These are phyloP conservation scores for Lunularia cruciata DNA, from an alignment of 225 moss, liverwort and hornwort genomes.

Conservation along the genomic window DNA sequence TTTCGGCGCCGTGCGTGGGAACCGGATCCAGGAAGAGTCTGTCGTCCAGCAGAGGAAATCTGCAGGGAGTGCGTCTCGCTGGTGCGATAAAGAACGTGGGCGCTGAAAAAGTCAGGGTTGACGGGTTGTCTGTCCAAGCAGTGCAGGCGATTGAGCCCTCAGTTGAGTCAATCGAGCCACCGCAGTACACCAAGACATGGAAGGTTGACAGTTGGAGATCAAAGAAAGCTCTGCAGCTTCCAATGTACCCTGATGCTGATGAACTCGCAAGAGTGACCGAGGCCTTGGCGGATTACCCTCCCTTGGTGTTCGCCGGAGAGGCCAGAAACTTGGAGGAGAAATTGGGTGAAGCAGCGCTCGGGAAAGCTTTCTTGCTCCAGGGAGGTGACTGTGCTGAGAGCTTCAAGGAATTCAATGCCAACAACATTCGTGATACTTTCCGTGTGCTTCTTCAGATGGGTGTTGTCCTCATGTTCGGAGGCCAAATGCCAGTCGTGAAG, in stretches of 20 bases:
- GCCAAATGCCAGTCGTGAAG: conserved; percentile 89
- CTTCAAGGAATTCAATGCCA: conserved; percentile 86
- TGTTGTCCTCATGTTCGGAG: conserved; percentile 89
- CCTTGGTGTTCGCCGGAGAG: conserved; percentile 81
- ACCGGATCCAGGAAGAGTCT: conserved; percentile 15
- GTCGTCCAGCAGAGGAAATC: conserved; percentile 21
- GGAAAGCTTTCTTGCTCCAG: conserved; percentile 70
- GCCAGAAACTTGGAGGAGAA: conserved; percentile 71
- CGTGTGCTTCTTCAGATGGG: conserved; percentile 85
- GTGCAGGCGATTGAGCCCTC: conserved; percentile 34
- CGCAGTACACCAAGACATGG: conserved; percentile 21
- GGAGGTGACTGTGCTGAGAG: conserved; percentile 90
- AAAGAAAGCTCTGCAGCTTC: conserved; percentile 66
- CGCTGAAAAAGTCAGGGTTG: background rate
- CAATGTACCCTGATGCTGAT: conserved; percentile 54
- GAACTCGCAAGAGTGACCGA: conserved; percentile 49
- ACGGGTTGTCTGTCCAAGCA: conserved; percentile 10
- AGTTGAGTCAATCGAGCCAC: conserved; percentile 19
- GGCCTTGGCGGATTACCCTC: conserved; percentile 57
- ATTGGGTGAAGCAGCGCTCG: conserved; percentile 70
- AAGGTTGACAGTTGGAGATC: conserved; percentile 57
- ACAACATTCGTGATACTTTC: conserved; percentile 84
- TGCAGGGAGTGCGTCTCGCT: conserved; percentile 25
- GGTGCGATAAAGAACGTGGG: conserved; percentile 7
- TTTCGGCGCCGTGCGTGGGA: conserved; percentile 11